Percentiles rank a stretch among this genome's conserved stretches.
Conservation (phyloP, 225 moss, liverwort and hornwort species). For the Lunularia cruciata region DNA sequence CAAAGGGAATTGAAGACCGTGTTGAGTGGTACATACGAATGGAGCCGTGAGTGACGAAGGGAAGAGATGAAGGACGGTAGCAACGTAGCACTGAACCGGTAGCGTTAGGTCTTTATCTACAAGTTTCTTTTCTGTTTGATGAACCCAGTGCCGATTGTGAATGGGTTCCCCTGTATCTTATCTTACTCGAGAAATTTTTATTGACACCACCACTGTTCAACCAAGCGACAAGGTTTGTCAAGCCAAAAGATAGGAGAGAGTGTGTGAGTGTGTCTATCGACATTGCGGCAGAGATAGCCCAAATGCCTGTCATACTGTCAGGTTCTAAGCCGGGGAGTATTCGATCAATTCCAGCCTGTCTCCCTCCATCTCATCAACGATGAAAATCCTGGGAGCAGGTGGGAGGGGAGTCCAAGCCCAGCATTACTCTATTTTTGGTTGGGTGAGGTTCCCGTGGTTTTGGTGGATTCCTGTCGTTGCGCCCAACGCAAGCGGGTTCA, state of each 20-base stretch:
- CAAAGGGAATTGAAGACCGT: background rate
- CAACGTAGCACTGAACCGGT: slow-evolving; percentile 15
- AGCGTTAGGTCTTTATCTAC: slow-evolving; percentile 17
- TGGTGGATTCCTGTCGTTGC: background rate
- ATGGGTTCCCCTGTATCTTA: slow-evolving; percentile 23
- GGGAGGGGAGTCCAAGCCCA: background rate
- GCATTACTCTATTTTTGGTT: background rate
- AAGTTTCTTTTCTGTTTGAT: slow-evolving; percentile 17
- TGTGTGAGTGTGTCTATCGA: slow-evolving; percentile 2
- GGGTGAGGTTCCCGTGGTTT: background rate
- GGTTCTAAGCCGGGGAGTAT: background rate
- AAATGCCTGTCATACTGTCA: background rate
- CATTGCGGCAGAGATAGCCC: background rate
- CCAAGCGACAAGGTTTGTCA: slow-evolving; percentile 4
- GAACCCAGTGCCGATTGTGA: slow-evolving; percentile 14
- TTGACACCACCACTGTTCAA: slow-evolving; percentile 17
- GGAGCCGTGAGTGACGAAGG: background rate
- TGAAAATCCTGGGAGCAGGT: background rate
- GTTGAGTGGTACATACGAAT: slow-evolving; percentile 3
- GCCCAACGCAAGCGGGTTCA: background rate
- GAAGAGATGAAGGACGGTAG: slow-evolving; percentile 9
- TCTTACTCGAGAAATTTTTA: slow-evolving; percentile 19
- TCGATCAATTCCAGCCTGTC: background rate
- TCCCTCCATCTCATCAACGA: background rate
- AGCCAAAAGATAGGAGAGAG: background rate